Conservation (phyloP, 306 rosid genomes). For the Quercus agrifolia region DNA sequence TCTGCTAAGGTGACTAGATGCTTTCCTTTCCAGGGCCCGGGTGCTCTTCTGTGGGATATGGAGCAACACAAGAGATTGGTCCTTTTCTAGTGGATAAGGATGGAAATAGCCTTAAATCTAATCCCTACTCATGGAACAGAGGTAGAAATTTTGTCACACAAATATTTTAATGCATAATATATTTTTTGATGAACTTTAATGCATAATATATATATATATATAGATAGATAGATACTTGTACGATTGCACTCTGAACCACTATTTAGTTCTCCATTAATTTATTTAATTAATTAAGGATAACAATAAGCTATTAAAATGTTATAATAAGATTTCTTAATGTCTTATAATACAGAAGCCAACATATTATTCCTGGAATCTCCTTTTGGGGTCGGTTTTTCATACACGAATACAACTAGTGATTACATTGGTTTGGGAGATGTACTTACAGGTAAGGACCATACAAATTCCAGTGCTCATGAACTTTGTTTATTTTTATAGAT, state of each 20-base stretch:
- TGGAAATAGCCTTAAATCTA: conserved; percentile 55
- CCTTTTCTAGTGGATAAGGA: conserved; percentile 74
- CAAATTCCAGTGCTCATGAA: no score
- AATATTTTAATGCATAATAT: background rate
- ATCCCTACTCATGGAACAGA: conserved; percentile 73
- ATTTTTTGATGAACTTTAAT: no score
- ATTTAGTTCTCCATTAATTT: conserved; percentile 39
- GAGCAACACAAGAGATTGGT: conserved; percentile 96
- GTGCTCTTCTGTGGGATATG: conserved; percentile 96
- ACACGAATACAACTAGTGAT: conserved; percentile 77
- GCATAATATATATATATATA: no score
- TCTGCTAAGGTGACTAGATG: conserved; percentile 55
- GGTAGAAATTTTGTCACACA: conserved; percentile 40
- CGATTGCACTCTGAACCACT: conserved; percentile 21
- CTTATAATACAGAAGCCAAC: conserved; percentile 74
- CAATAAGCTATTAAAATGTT: background rate
- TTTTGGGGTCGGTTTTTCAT: conserved; percentile 91
- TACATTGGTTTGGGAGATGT: conserved; percentile 73
- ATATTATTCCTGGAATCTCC: conserved; percentile 94
- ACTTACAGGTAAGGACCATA: conserved; percentile 57
- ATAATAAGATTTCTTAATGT: conserved; percentile 16
- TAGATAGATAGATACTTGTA: conserved; percentile 1
- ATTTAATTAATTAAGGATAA: conserved; percentile 11
- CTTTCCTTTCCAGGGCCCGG: conserved; percentile 75
- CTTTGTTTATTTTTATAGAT: background rate